Percentiles rank a stretch among this genome's conserved stretches.
These are phyloP conservation scores for Chenopodium berlandieri DNA, from an alignment of 148 eudicot genomes.

Conservation along the genomic window DNA sequence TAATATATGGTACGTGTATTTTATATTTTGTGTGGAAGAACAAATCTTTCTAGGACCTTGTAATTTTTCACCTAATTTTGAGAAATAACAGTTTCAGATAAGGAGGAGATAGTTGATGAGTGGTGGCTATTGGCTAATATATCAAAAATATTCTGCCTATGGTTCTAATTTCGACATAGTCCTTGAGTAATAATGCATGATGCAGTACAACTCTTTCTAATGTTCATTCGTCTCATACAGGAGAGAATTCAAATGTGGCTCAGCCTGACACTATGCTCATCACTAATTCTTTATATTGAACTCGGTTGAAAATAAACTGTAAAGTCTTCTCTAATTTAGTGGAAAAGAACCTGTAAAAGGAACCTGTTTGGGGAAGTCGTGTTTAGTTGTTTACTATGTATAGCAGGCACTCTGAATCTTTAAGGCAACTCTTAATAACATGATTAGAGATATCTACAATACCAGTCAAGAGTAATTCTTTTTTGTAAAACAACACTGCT, in stretches of 20 bases:
- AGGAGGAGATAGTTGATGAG: not conserved
- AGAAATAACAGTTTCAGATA: not conserved
- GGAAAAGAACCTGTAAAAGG: too few relatives aligned
- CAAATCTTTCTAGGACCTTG: not conserved
- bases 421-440: not conserved
- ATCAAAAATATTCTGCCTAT: not conserved
- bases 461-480: not conserved
- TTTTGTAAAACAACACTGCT: too few relatives aligned
- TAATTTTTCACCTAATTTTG: not conserved
- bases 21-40: not conserved
- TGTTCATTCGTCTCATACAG: too few relatives aligned
- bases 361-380: not conserved
- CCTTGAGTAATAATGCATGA: not conserved
- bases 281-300: not conserved
- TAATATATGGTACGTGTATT: not conserved
- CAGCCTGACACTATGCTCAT: not conserved
- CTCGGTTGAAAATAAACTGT: not conserved
- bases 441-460: not conserved
- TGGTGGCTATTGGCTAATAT: not conserved
- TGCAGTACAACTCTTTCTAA: not conserved
- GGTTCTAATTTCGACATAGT: not conserved
- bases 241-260: not conserved
- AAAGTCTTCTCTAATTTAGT: not conserved
- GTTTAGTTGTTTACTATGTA: not conserved
- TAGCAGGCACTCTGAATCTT: not conserved